Conservation (phyloP, 345 rosid genomes). For the Combretum micranthum region DNA sequence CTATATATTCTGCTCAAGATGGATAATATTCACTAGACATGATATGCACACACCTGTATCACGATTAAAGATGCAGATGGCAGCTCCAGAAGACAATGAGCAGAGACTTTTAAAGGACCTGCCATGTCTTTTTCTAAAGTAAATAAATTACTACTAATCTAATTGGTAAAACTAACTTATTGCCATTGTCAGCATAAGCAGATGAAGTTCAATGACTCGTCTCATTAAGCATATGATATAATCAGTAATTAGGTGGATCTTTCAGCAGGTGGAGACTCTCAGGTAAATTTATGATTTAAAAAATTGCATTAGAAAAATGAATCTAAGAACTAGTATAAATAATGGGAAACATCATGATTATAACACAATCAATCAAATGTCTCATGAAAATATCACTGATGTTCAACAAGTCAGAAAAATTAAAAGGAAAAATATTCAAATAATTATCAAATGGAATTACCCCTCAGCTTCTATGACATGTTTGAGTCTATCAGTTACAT, state of each 20-base stretch:
- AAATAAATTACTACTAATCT: neutral
- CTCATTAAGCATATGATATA: too few relatives aligned
- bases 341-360: neutral
- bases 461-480: conserved; percentile 77
- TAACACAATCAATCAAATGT: conserved; percentile 1
- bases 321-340: neutral
- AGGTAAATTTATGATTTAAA: neutral
- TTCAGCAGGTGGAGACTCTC: too few relatives aligned
- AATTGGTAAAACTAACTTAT: neutral
- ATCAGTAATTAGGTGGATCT: too few relatives aligned
- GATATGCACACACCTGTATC: too few relatives aligned
- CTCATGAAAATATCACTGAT: neutral
- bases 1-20: too few relatives aligned
- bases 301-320: neutral
- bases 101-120: too few relatives aligned
- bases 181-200: too few relatives aligned
- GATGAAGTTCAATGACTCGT: too few relatives aligned
- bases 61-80: too few relatives aligned
- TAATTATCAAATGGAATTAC: conserved; percentile 23
- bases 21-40: too few relatives aligned
- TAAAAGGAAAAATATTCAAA: neutral
- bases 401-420: neutral
- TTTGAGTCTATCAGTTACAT: conserved; percentile 72
- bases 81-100: too few relatives aligned
- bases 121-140: too few relatives aligned